Conservation (phyloP, 208 protist genomes). For the Acanthamoeba castellanii region DNA sequence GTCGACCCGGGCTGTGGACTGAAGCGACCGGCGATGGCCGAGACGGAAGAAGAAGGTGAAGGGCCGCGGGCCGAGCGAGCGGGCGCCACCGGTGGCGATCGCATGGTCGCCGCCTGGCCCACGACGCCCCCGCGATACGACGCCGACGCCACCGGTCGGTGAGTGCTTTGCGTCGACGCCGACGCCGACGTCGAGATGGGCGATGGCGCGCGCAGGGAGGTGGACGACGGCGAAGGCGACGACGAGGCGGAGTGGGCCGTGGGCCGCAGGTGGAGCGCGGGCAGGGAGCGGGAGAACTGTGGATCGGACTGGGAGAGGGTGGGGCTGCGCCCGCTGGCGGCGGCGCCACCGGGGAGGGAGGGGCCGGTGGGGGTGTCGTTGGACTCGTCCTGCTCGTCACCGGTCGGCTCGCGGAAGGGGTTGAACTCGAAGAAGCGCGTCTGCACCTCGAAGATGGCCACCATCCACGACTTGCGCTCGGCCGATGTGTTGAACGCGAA, state of each 20-base stretch:
- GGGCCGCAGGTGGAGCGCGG: not conserved
- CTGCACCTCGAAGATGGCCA: conserved; percentile 27
- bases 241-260: not conserved
- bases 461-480: conserved; percentile 41
- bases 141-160: not conserved
- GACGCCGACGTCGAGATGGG: not conserved
- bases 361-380: not conserved
- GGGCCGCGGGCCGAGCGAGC: not conserved
- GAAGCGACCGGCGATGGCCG: not conserved
- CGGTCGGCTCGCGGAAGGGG: conserved; percentile 22
- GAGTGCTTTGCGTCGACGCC: not conserved
- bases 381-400: conserved; percentile 20
- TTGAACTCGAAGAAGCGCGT: conserved; percentile 48
- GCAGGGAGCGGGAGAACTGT: not conserved
- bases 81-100: not conserved
- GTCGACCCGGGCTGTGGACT: too few species aligned
- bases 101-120: not conserved
- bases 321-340: not conserved
- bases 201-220: not conserved
- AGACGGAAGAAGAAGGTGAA: not conserved
- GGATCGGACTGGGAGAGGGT: not conserved
- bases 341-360: not conserved
- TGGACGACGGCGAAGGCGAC: not conserved
- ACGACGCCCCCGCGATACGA: not conserved
- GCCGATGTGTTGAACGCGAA: conserved; percentile 9